phyloP scores from a whole-genome alignment of 441 rosid genomes.

The Cnidoscolus chayamansa region DNA sequence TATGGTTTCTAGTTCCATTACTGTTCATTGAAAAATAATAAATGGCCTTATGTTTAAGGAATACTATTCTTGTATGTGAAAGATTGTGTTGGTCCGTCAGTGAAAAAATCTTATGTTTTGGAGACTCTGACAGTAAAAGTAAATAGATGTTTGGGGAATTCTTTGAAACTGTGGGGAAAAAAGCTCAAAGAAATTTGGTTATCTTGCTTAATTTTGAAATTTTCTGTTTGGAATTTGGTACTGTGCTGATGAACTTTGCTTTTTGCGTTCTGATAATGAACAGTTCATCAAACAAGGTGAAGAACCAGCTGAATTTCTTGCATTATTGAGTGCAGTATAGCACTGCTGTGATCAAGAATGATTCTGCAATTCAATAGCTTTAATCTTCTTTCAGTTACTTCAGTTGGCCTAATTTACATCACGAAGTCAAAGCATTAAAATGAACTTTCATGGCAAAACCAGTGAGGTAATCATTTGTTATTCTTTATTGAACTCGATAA shows the following conservation, averaged over 20 bases:
- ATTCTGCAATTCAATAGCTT: constrained; percentile 25
- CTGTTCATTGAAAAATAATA: neutral
- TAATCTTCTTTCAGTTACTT: constrained; percentile 24
- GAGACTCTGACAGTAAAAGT: neutral
- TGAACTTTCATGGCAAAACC: constrained; percentile 25
- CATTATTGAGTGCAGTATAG: constrained; percentile 29
- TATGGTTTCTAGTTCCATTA: neutral
- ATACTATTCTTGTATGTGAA: neutral
- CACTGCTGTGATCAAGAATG: constrained; percentile 23
- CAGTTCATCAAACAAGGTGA: neutral
- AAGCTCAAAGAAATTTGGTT: neutral
- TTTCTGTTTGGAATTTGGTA: too few relatives aligned
- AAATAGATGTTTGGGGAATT: neutral
- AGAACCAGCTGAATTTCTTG: neutral
- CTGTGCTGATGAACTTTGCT: neutral
- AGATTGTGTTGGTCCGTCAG: neutral
- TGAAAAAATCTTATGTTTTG: neutral
- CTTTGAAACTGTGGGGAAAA: neutral
- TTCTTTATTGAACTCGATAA: neutral
- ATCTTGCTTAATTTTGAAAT: neutral
- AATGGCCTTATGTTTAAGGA: neutral
- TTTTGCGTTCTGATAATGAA: neutral
- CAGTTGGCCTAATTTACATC: constrained; percentile 17
- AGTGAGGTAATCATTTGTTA: constrained; percentile 27
- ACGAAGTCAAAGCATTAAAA: constrained; percentile 21